Percentiles rank a stretch among this genome's conserved stretches.
phyloP scores from a whole-genome alignment of 129 eudicot species.

The Deinandra increscens region DNA sequence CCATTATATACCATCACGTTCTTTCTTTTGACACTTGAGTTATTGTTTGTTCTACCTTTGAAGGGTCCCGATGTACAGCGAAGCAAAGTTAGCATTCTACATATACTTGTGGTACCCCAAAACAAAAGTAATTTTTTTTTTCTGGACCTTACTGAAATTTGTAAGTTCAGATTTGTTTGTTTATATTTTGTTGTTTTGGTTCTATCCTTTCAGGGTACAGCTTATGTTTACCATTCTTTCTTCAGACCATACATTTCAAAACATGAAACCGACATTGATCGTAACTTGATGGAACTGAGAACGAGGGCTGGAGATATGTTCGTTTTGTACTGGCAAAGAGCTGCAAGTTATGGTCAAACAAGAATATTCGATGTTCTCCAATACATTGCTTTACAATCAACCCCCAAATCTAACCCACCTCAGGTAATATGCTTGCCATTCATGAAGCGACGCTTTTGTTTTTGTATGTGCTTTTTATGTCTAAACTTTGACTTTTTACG shows the following conservation, averaged over 20 bases:
- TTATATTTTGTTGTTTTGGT: constrained; percentile 6
- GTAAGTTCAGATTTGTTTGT: not conserved
- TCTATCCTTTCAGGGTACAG: constrained; percentile 67
- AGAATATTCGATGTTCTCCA: constrained; percentile 78
- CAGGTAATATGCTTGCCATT: constrained; percentile 41
- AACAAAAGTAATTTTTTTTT: constrained; percentile 57
- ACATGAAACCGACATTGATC: constrained; percentile 40
- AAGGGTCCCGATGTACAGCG: constrained; percentile 98
- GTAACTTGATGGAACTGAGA: constrained; percentile 35
- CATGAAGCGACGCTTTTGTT: not conserved
- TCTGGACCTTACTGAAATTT: not conserved
- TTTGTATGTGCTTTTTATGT: not conserved
- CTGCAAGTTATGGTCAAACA: constrained; percentile 74
- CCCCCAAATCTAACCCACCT: constrained; percentile 55
- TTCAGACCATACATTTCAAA: constrained; percentile 39
- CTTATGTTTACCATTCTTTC: constrained; percentile 43
- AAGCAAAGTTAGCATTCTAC: constrained; percentile 88
- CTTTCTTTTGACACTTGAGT: not conserved
- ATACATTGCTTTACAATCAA: constrained; percentile 85
- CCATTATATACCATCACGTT: not conserved
- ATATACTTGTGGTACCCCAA: constrained; percentile 91
- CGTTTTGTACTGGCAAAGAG: constrained; percentile 66
- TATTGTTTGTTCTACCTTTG: constrained; percentile 26
- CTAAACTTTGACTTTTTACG: too few species aligned
- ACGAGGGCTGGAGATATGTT: constrained; percentile 42